phyloP scores from a whole-genome alignment of 192 early-diverging fungal species.

The Obelidium mucronatum region DNA sequence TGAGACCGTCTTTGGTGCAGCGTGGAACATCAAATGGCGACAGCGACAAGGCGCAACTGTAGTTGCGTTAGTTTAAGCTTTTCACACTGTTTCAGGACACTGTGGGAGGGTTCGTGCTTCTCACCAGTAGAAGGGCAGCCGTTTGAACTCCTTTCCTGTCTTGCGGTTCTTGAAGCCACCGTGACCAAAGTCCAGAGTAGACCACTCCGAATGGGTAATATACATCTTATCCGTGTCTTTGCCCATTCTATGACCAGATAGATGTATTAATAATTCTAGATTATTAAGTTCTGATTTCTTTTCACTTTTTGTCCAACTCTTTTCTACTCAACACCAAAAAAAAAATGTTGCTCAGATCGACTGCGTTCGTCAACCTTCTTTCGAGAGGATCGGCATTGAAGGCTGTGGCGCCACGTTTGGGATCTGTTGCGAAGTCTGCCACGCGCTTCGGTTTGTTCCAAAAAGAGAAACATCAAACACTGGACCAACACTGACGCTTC shows the following conservation, averaged over 20 bases:
- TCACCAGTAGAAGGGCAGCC: constrained; percentile 68
- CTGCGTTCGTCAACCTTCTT: background rate
- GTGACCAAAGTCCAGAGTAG: constrained; percentile 18
- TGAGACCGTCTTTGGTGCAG: constrained; percentile 83
- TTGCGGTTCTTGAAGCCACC: constrained; percentile 61
- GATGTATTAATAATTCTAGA: background rate
- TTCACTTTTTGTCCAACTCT: background rate
- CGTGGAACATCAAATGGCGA: constrained; percentile 86
- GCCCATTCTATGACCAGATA: too few species aligned
- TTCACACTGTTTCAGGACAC: background rate
- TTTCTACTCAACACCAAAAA: too few species aligned
- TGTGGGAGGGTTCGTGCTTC: too few species aligned
- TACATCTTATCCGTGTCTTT: constrained; percentile 86
- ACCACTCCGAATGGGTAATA: constrained; percentile 71
- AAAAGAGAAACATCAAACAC: too few species aligned
- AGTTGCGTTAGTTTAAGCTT: constrained; percentile 1
- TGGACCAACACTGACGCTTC: background rate
- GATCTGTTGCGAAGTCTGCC: background rate
- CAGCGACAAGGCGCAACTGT: constrained; percentile 89
- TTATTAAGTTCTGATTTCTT: background rate
- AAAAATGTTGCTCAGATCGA: background rate
- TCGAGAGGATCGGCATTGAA: background rate
- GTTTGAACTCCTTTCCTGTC: constrained; percentile 68
- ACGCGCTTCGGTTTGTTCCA: background rate
- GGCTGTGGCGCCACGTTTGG: background rate